Percentiles rank a stretch among this genome's conserved stretches.
Conservation (phyloP, 441 rosid species). For the Populus hybrid region DNA sequence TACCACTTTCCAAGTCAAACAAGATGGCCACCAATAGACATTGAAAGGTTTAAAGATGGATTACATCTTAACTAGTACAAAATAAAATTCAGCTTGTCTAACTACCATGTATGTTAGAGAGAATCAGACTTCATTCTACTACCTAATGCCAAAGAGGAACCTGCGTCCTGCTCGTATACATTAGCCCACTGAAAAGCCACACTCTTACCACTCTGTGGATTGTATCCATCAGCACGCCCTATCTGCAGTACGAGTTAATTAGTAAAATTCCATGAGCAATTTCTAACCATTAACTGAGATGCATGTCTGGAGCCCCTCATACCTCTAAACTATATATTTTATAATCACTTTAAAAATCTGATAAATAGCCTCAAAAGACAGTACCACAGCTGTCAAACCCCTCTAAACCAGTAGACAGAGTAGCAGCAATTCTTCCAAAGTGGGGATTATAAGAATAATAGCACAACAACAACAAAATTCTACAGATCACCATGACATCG, state of each 20-base stretch:
- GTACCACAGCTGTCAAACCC: background rate
- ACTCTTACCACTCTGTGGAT: slow-evolving; percentile 49
- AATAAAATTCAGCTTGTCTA: background rate
- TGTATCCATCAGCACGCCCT: slow-evolving; percentile 68
- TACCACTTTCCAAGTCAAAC: background rate
- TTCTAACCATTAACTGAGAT: background rate
- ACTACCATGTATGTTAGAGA: background rate
- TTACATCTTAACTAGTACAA: background rate
- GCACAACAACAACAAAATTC: background rate
- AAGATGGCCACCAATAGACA: background rate
- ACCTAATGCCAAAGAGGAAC: slow-evolving; percentile 37
- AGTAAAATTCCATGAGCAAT: slow-evolving; percentile 15
- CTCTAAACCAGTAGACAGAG: no score
- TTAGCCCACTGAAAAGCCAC: slow-evolving; percentile 65
- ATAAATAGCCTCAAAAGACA: background rate
- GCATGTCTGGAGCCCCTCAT: background rate
- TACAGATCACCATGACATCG: background rate
- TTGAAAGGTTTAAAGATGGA: background rate
- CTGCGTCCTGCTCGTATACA: slow-evolving; percentile 43
- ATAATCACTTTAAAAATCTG: background rate
- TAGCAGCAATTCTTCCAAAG: no score
- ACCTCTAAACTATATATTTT: background rate
- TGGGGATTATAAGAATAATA: no score
- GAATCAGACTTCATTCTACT: background rate
- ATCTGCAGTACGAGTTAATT: slow-evolving; percentile 39